Evolutionary conservation across 768 basidiomycete genomes (phyloP).

Genomic region (Russula abietina): DNA sequence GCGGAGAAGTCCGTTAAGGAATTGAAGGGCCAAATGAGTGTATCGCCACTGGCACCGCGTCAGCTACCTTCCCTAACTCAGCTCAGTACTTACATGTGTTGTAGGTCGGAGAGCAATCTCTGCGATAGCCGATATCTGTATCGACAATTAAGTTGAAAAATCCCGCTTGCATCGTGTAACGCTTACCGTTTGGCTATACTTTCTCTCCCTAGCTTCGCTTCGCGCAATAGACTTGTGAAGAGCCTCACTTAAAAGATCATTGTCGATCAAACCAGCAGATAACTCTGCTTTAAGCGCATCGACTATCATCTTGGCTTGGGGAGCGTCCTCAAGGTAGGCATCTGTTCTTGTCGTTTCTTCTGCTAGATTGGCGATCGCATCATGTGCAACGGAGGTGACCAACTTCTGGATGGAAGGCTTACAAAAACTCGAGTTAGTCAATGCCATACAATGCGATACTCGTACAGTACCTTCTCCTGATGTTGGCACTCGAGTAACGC

Average conservation of each 20-base stretch:
- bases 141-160: constrained; percentile 11
- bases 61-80: constrained; percentile 15
- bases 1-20: constrained; percentile 55
- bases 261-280: constrained; percentile 38
- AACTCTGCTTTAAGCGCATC: constrained; percentile 48
- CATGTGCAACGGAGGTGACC: constrained; percentile 53
- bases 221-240: constrained; percentile 39
- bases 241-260: constrained; percentile 40
- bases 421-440: background rate
- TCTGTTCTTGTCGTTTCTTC: constrained; percentile 64
- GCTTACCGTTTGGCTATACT: constrained; percentile 48
- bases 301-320: constrained; percentile 45
- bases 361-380: constrained; percentile 52
- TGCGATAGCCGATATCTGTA: constrained; percentile 54
- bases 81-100: constrained; percentile 57
- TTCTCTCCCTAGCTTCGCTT: constrained; percentile 39
- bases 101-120: constrained; percentile 52
- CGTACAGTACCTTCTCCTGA: constrained; percentile 64
- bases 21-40: constrained; percentile 60
- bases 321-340: constrained; percentile 46
- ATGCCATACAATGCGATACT: background rate
- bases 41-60: constrained; percentile 64
- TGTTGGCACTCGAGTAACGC: constrained; percentile 71
- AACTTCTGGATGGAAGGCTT: constrained; percentile 76
- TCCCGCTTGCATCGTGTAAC: background rate